These are phyloP conservation scores for Magnaporthales sp. DNA, from an alignment of 2,329 filamentous ascomycete genomes.

Conservation along the genomic window DNA sequence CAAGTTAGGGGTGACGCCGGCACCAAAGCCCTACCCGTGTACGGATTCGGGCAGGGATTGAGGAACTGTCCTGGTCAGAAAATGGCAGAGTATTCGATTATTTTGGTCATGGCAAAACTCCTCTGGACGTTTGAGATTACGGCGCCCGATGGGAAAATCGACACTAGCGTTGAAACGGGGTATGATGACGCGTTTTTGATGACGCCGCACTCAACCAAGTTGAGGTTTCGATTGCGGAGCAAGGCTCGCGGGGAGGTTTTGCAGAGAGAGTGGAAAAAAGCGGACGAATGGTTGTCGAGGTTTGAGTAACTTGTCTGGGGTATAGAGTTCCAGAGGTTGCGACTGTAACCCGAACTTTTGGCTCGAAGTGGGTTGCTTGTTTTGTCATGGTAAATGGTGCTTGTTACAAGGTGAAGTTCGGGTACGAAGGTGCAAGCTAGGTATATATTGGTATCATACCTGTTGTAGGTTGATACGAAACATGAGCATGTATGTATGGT, in stretches of 20 bases:
- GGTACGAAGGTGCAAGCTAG: too few species aligned
- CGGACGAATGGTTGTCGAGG: not conserved
- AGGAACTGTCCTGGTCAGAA: conserved; percentile 22
- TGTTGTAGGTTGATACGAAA: too few species aligned
- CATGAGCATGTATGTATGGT: too few species aligned
- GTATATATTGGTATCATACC: too few species aligned
- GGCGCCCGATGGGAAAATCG: not conserved
- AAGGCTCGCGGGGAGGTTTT: not conserved
- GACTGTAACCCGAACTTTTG: too few species aligned
- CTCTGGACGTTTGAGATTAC: conserved; percentile 35
- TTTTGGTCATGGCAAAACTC: conserved; percentile 24
- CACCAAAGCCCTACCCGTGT: conserved; percentile 10
- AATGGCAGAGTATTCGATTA: conserved; percentile 13
- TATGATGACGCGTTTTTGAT: not conserved
- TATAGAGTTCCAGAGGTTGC: too few species aligned
- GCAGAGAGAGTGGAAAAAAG: not conserved
- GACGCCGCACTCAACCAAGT: not conserved
- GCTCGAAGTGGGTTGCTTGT: too few species aligned
- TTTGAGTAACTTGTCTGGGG: too few species aligned
- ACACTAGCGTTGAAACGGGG: conserved; percentile 6
- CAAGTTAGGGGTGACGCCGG: not conserved
- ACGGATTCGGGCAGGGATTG: conserved; percentile 34
- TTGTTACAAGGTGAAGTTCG: too few species aligned
- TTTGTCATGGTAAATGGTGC: too few species aligned
- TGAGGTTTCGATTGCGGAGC: not conserved